A percentile compares a stretch with the other conserved stretches of the same genome.
Conservation (phyloP, 1,284 basidiomycete species). For the Golubevia pallescens region DNA sequence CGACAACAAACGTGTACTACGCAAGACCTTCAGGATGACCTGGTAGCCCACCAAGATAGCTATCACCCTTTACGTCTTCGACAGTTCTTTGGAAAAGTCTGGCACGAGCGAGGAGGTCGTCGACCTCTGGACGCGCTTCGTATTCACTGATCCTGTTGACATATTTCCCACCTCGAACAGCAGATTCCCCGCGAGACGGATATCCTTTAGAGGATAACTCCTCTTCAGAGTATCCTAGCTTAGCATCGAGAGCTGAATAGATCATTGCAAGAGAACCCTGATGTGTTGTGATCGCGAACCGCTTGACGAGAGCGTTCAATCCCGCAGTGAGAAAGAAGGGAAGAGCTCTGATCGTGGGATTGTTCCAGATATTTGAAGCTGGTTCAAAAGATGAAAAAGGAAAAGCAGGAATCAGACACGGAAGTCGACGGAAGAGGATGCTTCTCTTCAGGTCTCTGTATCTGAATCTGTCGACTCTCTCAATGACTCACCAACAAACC, state of each 20-base stretch:
- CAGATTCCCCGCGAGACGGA: slow-evolving; percentile 20
- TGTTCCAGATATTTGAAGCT: slow-evolving; percentile 36
- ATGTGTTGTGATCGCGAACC: slow-evolving; percentile 17
- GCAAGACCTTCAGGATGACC: slow-evolving; percentile 12
- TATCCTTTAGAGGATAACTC: slow-evolving; percentile 3
- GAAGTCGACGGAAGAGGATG: slow-evolving; percentile 1
- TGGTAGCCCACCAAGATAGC: slow-evolving; percentile 16
- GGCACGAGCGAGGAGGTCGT: slow-evolving; percentile 29
- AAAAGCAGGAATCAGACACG: slow-evolving; percentile 14
- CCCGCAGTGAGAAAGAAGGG: slow-evolving; percentile 1
- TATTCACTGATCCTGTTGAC: slow-evolving; percentile 26
- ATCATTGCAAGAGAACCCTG: slow-evolving; percentile 36
- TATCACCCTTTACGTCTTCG: slow-evolving; percentile 46
- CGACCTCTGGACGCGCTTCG: slow-evolving; percentile 30
- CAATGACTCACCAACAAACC: not conserved
- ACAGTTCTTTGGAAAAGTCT: slow-evolving; percentile 42
- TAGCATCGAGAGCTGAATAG: slow-evolving; percentile 25
- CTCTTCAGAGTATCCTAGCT: slow-evolving; percentile 23
- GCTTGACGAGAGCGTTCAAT: slow-evolving; percentile 10
- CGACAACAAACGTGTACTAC: not conserved
- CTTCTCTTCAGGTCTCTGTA: not conserved
- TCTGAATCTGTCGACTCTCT: too few relatives aligned
- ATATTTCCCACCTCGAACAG: slow-evolving; percentile 36
- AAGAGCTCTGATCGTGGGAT: slow-evolving; percentile 11
- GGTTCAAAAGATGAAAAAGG: not conserved